Base-by-base conservation (phyloP, 2,329 filamentous ascomycete species). In the Alternaria hordeiaustralica region DNA sequence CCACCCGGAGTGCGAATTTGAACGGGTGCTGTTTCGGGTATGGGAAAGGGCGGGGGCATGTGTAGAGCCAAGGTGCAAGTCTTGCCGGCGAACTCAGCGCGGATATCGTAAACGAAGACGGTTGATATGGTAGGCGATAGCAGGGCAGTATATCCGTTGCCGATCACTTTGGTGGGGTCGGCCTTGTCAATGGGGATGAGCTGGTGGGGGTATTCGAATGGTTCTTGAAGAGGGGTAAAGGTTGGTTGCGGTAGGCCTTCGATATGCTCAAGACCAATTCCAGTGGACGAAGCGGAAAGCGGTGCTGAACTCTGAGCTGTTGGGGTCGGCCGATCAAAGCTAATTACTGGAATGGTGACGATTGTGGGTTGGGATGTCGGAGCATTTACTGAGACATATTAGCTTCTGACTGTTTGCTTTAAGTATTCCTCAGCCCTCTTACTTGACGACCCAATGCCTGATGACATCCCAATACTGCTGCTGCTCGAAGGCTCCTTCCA, bases 11-110 rank as follows among this genome's bases (percentile, higher is more conserved):
- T 53, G 2, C 45, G 60, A 20, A 73, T 50, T 11, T 71, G 71
- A 15, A 81, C 79, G 4, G 73, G 68, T 57, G 80, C 71, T 45
- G 79, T 74, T 10, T 53, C 49, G 11, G 49, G 13, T 69, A 63
- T 65, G 67, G 70, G 21, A 60, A 63, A n/a, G 78, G 82, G 64
- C 6, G 70, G 61, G 0, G 84, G 84, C 64, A 85, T 79, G 41
- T 82, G 71, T 74, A 86, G 85, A 60, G 82, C 74, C n/a, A 85
- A 71, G 6, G 79, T 83, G 77, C 84, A 86, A 30, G 78, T 82
- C 64, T 81, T 82, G 62, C 81, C 80, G 41, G 74, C 62, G 53
- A 81, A 76, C 4, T 70, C 72, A 4, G 74, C 65, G 0, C 81
- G 80, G 23, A 86, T 75, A 64, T 85, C 81, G 68, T 85, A 85